Conservation (phyloP, 352 stramenopile species). For the Pythium biforme region DNA sequence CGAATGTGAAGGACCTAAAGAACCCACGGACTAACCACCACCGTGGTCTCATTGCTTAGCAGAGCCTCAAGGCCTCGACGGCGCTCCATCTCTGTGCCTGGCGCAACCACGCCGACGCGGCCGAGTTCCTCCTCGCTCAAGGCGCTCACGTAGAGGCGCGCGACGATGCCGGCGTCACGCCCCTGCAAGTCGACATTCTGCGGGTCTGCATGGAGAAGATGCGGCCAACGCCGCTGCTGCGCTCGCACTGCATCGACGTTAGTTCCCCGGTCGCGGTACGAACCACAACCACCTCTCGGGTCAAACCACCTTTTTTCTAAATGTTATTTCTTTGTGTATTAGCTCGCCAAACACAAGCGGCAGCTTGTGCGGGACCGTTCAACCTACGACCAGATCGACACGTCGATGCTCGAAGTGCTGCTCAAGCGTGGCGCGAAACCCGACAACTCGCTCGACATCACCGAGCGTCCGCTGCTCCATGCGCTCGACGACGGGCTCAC, state of each 20-base stretch:
- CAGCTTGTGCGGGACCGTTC: slow-evolving; percentile 34
- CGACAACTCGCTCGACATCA: slow-evolving; percentile 33
- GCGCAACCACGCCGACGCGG: slow-evolving; percentile 26
- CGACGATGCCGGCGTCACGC: slow-evolving; percentile 40
- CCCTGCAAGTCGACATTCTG: slow-evolving; percentile 45
- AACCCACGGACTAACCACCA: neutral
- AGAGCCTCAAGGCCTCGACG: slow-evolving; percentile 33
- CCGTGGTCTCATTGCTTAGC: neutral
- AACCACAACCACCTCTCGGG: neutral
- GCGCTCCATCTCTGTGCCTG: slow-evolving; percentile 41
- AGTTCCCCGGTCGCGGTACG: slow-evolving; percentile 37
- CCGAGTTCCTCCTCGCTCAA: slow-evolving; percentile 31
- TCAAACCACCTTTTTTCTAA: neutral
- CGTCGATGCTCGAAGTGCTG: slow-evolving; percentile 39
- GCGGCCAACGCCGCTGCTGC: slow-evolving; percentile 35
- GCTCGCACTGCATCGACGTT: slow-evolving; percentile 39
- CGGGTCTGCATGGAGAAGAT: slow-evolving; percentile 48
- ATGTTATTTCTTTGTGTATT: neutral
- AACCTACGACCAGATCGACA: slow-evolving; percentile 44
- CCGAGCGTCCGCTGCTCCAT: slow-evolving; percentile 39
- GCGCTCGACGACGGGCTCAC: slow-evolving; percentile 41
- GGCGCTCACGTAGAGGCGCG: slow-evolving; percentile 36
- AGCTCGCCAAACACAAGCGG: slow-evolving; percentile 37
- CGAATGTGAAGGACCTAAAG: too few species aligned
- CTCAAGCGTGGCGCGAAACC: slow-evolving; percentile 32